These are phyloP conservation scores for Vaccinium corymbosum DNA, from an alignment of 148 eudicot species.

Conservation along the genomic window DNA sequence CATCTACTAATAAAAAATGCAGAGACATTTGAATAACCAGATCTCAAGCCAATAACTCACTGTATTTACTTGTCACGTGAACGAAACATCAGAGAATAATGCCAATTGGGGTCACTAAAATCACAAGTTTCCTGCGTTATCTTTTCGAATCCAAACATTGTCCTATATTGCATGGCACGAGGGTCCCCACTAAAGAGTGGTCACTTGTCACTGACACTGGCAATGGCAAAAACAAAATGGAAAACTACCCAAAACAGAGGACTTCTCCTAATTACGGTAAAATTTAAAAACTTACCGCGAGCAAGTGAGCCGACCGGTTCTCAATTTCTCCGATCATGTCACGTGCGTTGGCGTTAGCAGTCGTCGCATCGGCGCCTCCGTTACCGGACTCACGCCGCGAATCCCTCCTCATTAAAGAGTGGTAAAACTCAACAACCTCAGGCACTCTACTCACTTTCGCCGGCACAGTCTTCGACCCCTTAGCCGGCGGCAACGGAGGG, in stretches of 20 bases:
- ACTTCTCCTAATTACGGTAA: no score
- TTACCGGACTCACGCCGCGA: conserved; percentile 62
- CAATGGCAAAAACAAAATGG: not conserved
- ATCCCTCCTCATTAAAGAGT: conserved; percentile 83
- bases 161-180: conserved; percentile 27
- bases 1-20: no score
- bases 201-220: conserved; percentile 17
- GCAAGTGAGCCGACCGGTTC: conserved; percentile 72
- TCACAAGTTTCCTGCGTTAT: conserved; percentile 9
- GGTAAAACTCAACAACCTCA: conserved; percentile 93
- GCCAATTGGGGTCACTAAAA: conserved; percentile 6
- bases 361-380: conserved; percentile 32
- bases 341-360: conserved; percentile 55
- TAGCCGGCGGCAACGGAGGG: conserved; percentile 61
- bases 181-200: conserved; percentile 20
- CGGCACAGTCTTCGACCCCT: conserved; percentile 36
- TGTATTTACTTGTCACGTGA: no score
- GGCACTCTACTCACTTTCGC: conserved; percentile 86
- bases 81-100: conserved; percentile 7
- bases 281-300: conserved; percentile 48
- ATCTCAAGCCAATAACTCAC: not conserved
- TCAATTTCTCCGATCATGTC: conserved; percentile 91
- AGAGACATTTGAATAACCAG: not conserved
- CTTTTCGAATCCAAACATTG: conserved; percentile 33
- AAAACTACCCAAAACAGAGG: no score